A percentile compares a stretch with the other conserved stretches of the same genome.
Evolutionary conservation across 208 protist species (phyloP).

Genomic region (Trypanosoma congolense): DNA sequence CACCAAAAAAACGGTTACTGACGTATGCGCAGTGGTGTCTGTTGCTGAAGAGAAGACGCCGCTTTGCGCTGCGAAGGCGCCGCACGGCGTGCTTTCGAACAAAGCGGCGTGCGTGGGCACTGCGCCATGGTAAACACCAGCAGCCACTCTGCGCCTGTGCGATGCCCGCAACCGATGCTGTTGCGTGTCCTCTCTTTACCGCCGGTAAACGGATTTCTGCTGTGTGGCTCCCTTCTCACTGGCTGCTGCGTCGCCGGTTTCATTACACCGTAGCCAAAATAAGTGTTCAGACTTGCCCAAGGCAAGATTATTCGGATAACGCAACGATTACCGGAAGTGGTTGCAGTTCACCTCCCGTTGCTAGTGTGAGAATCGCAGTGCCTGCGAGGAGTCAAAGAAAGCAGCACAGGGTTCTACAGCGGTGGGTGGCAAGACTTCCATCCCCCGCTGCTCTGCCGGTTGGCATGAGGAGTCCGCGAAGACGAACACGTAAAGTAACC

Average conservation of each 20-base stretch:
- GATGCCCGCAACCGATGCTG: neutral
- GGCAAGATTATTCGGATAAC: conserved; percentile 5
- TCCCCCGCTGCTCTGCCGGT: neutral
- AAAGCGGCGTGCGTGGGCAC: conserved; percentile 13
- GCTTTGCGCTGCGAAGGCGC: conserved; percentile 36
- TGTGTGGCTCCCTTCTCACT: conserved; percentile 59
- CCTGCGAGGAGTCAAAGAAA: conserved; percentile 28
- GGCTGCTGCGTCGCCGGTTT: conserved; percentile 35
- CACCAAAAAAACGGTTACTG: conserved; percentile 32
- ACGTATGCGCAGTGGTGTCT: conserved; percentile 39
- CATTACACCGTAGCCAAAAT: conserved; percentile 19
- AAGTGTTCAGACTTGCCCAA: conserved; percentile 7
- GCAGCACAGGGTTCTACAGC: conserved; percentile 56
- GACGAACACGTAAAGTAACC: conserved; percentile 6
- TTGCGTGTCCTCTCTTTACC: too few relatives aligned
- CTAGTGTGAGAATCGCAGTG: conserved; percentile 23
- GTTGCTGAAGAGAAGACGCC: conserved; percentile 33
- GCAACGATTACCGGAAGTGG: neutral
- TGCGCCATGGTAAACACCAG: conserved; percentile 24
- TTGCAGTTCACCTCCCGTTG: neutral
- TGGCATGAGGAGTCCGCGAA: neutral
- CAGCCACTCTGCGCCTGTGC: conserved; percentile 28
- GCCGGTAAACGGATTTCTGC: conserved; percentile 9
- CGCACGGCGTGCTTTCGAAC: conserved; percentile 20
- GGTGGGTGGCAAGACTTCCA: conserved; percentile 33